Percentiles rank a stretch among this genome's conserved stretches.
These are phyloP conservation scores for Panicum hallii DNA, from an alignment of 202 grass and related monocot genomes.

Conservation along the genomic window DNA sequence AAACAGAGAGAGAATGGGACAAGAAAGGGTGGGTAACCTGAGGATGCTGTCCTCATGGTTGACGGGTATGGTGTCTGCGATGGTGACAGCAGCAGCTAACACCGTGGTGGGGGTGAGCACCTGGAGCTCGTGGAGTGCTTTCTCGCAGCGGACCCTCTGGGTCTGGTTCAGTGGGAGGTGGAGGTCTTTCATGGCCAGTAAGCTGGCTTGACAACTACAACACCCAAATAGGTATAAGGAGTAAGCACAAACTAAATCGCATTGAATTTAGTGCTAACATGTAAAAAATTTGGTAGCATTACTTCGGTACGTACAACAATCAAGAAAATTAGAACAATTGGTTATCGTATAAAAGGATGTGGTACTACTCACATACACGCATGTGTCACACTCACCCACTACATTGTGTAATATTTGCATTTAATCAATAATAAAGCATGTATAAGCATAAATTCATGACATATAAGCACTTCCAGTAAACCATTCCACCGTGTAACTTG, in stretches of 20 bases:
- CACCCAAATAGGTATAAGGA: neutral
- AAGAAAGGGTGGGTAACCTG: conserved; percentile 51
- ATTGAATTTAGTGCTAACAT: neutral
- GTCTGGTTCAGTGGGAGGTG: conserved; percentile 86
- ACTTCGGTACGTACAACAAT: neutral
- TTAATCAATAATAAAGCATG: neutral
- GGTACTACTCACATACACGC: neutral
- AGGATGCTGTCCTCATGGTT: conserved; percentile 83
- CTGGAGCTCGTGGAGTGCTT: conserved; percentile 62
- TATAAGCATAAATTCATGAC: neutral
- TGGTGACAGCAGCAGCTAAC: conserved; percentile 53
- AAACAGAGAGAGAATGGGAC: neutral
- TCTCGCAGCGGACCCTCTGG: conserved; percentile 70
- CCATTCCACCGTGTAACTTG: neutral
- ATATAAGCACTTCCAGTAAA: neutral
- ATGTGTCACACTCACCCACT: neutral
- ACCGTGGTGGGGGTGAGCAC: conserved; percentile 27
- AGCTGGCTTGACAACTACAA: neutral
- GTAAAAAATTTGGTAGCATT: neutral
- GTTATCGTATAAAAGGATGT: neutral
- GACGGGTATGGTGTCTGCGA: conserved; percentile 77
- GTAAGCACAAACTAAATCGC: neutral
- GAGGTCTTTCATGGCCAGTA: conserved; percentile 59
- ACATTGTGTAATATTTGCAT: neutral
- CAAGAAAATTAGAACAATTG: neutral